These are phyloP conservation scores for Botryococcus braunii DNA, from an alignment of 163 green algal genomes.

Conservation along the genomic window DNA sequence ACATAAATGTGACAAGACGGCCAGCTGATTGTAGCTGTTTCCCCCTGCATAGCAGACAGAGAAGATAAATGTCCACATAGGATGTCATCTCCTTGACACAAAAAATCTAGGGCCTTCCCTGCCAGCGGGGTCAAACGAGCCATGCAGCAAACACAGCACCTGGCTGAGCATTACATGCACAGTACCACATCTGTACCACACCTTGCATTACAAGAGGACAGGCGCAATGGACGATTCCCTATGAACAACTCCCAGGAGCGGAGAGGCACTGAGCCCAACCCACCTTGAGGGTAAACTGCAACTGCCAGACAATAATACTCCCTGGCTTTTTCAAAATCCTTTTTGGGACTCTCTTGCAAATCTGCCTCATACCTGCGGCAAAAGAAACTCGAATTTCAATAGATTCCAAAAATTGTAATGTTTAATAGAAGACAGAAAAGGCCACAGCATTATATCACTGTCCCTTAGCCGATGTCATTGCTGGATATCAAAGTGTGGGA, in stretches of 20 bases:
- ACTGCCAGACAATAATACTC: not conserved
- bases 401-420: not conserved
- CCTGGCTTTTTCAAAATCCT: not conserved
- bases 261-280: not conserved
- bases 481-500: not conserved
- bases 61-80: not conserved
- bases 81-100: not conserved
- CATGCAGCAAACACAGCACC: not conserved
- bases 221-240: no score
- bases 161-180: not conserved
- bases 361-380: not conserved
- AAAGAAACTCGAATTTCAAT: not conserved
- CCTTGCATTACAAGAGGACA: not conserved
- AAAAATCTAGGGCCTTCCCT: not conserved
- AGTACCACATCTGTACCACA: not conserved
- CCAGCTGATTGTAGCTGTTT: constrained; percentile 75
- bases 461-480: not conserved
- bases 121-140: no score
- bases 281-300: constrained; percentile 1
- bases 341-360: not conserved
- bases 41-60: constrained; percentile 26
- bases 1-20: constrained; percentile 50
- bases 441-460: no score
- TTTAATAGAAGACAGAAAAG: no score
- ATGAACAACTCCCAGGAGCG: not conserved